A percentile compares a stretch with the other conserved stretches of the same genome.
Conservation (phyloP, 2,329 filamentous ascomycete species). For the Sporothrix euskadiensis region DNA sequence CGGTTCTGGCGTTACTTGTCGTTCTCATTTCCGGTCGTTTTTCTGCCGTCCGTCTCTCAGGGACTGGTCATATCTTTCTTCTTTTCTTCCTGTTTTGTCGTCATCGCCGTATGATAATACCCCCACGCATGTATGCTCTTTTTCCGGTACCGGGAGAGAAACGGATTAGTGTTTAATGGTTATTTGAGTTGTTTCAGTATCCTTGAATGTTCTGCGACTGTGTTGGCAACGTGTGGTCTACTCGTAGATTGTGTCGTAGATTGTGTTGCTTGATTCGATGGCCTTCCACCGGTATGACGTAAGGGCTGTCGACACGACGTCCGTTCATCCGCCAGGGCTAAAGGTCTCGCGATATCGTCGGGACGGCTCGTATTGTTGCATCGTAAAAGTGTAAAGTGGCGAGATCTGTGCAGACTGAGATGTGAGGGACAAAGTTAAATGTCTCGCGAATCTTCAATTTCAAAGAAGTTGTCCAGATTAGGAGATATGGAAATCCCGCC, state of each 20-base stretch:
- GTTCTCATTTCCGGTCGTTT: not conserved
- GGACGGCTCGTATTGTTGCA: not conserved
- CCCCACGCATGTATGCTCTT: constrained; percentile 11
- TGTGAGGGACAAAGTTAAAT: not conserved
- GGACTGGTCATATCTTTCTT: not conserved
- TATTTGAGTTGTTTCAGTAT: not conserved
- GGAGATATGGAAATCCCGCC: constrained; percentile 9
- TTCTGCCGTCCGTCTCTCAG: not conserved
- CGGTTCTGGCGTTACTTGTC: constrained; percentile 4
- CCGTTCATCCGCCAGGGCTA: not conserved
- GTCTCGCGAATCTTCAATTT: not conserved
- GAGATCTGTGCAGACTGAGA: not conserved
- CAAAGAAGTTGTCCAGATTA: not conserved
- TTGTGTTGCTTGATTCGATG: not conserved
- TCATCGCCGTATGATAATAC: constrained; percentile 20
- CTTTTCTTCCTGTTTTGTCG: not conserved
- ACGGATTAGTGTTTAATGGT: constrained; percentile 18
- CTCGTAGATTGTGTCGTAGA: not conserved
- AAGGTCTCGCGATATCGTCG: not conserved
- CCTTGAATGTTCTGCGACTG: not conserved
- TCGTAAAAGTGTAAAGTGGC: not conserved
- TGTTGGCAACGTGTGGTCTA: not conserved
- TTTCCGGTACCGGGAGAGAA: not conserved
- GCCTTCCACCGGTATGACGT: not conserved
- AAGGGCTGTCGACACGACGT: not conserved